These are phyloP conservation scores for Neostapfia colusana DNA, from an alignment of 176 grass and related monocot species.

Conservation along the genomic window DNA sequence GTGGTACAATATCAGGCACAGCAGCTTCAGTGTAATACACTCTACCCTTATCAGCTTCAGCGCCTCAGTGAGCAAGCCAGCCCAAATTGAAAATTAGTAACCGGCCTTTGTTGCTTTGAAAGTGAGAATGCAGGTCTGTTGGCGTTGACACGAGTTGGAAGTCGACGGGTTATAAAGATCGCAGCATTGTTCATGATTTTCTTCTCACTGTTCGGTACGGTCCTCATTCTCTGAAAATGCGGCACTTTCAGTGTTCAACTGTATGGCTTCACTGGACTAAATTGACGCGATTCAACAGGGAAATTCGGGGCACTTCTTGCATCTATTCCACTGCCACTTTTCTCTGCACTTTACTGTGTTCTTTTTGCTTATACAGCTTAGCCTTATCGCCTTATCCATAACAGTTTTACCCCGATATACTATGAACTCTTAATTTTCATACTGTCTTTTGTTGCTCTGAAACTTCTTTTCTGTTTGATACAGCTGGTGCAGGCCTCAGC, in stretches of 20 bases:
- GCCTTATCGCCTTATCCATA: neutral
- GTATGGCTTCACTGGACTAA: neutral
- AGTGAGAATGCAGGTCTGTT: slow-evolving; percentile 91
- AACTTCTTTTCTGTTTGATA: slow-evolving; percentile 24
- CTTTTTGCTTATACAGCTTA: slow-evolving; percentile 89
- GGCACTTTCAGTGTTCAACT: slow-evolving; percentile 11
- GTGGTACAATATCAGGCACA: slow-evolving; percentile 79
- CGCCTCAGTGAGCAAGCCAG: neutral
- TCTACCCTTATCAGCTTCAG: slow-evolving; percentile 9
- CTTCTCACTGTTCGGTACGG: slow-evolving; percentile 87
- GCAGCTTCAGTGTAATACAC: slow-evolving; percentile 83
- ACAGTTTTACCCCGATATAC: neutral
- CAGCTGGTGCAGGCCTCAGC: slow-evolving; percentile 80
- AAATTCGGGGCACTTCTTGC: slow-evolving; percentile 95
- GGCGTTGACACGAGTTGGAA: slow-evolving; percentile 83
- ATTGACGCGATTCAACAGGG: slow-evolving; percentile 45
- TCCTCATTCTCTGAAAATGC: slow-evolving; percentile 7
- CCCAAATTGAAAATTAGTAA: slow-evolving; percentile 22
- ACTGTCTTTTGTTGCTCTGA: slow-evolving; percentile 2
- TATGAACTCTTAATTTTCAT: neutral
- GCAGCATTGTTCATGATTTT: slow-evolving; percentile 89
- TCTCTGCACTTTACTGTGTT: slow-evolving; percentile 80
- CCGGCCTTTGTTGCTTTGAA: slow-evolving; percentile 9
- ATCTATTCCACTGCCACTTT: slow-evolving; percentile 83
- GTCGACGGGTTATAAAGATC: slow-evolving; percentile 78